Evolutionary conservation across 225 moss, liverwort and hornwort genomes (phyloP), one percentile per base, ranked within the genome.

Genomic region (Pseudisothecium myosuroides): DNA sequence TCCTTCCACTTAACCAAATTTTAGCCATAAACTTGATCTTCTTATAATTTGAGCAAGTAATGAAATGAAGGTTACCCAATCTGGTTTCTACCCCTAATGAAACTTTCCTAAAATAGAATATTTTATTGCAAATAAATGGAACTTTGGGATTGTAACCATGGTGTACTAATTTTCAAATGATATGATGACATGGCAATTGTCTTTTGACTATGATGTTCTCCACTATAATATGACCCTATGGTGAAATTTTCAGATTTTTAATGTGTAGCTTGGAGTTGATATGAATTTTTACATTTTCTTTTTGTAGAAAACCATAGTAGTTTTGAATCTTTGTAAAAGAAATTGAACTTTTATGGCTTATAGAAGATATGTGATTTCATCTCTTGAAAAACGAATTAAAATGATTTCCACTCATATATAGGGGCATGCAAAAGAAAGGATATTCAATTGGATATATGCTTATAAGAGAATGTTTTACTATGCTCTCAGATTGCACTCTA

Each of bases 381-480:
- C 16, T 27, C 28, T 43, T 72, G 8, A 24, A 39, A 39, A 39
- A 39, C 1, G 1, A 69, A 69, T 69, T 24, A 14, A 39, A 69
- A 39, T 2, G 2, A 5, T 71, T 41, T 41, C 9, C 9, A 71
- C 24, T 71, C 5, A 26, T 9, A 39, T 69, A 23, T 24, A 39
- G 8, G 39, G 2, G 13, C 14, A 69, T 27, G 72, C 15, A 27
- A 43, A 43, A 43, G 43, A 72, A 16, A 72, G 2, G 43, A 72
- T 72, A 26, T 27, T 41, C 0, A 43, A 0, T 43, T 72, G 5
- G 9, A 2, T 72, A 5, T 5, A 43, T 72, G 6, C 0, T 28
- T 2, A 5, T 27, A 17, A 27, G 15, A 15, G 2, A 45, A 43
- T 45, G 28, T 28, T 0, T 0, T 1, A 2, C 5, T 5, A 23